Evolutionary conservation across 148 eudicot species (phyloP).

Genomic region (Rhododendron griersonianum): DNA sequence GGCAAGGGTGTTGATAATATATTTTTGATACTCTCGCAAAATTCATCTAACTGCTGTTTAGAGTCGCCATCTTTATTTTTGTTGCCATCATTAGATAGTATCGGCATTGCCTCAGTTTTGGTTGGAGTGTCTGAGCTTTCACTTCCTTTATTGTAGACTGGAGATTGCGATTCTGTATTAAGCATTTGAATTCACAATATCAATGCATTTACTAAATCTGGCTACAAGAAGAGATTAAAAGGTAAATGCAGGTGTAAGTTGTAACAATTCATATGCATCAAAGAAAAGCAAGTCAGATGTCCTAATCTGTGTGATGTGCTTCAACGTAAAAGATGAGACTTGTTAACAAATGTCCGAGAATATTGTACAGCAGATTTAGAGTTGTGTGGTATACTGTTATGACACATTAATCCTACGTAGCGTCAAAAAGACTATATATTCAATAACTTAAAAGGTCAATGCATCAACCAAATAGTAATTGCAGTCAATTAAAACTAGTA

Average conservation of each 20-base stretch:
- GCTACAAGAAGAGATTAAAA: neutral
- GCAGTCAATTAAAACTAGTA: neutral
- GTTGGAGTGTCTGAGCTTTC: slow-evolving; percentile 9
- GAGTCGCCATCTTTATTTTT: neutral
- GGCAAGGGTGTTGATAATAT: neutral
- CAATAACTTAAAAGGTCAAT: neutral
- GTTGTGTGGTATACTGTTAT: no score
- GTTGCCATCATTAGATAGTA: neutral
- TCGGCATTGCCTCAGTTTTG: slow-evolving; percentile 5
- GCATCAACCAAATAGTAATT: neutral
- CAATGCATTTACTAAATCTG: neutral
- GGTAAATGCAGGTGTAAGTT: neutral
- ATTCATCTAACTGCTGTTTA: neutral
- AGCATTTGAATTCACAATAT: neutral
- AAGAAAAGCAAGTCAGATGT: neutral
- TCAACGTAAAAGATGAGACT: neutral
- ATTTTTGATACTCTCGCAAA: neutral
- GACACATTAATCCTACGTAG: neutral
- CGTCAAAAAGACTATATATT: neutral
- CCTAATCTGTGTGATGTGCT: neutral
- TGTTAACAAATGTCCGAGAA: neutral
- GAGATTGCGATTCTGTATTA: slow-evolving; percentile 13
- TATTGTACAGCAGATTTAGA: no score
- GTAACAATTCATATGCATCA: neutral
- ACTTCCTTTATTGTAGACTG: neutral